Conservation (phyloP, 129 eudicot species). For the Lactuca sativa region DNA sequence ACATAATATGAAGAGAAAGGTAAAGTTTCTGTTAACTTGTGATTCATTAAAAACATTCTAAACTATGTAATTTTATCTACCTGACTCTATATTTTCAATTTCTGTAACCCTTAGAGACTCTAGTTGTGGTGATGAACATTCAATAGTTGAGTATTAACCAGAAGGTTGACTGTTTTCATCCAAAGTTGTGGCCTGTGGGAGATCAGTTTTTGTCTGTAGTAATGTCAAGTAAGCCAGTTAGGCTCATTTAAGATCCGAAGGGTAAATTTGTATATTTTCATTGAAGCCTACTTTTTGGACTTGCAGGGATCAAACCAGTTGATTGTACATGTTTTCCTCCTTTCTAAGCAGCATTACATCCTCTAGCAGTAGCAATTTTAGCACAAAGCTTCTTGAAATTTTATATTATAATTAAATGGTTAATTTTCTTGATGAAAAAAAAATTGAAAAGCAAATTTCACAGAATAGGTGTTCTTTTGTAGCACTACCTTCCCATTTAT, state of each 20-base stretch:
- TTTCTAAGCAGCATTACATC: slow-evolving; percentile 55
- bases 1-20: slow-evolving; percentile 1
- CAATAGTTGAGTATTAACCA: slow-evolving; percentile 36
- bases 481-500: too few species aligned
- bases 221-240: slow-evolving; percentile 29
- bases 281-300: slow-evolving; percentile 59
- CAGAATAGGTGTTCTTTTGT: too few species aligned
- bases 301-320: slow-evolving; percentile 41
- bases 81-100: slow-evolving; percentile 57
- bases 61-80: slow-evolving; percentile 31
- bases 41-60: slow-evolving; percentile 2
- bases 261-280: slow-evolving; percentile 7
- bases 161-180: slow-evolving; percentile 37
- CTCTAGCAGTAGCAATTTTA: slow-evolving; percentile 56
- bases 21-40: background rate
- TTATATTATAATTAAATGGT: slow-evolving; percentile 19
- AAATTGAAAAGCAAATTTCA: too few species aligned
- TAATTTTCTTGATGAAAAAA: background rate
- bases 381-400: slow-evolving; percentile 56
- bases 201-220: slow-evolving; percentile 49
- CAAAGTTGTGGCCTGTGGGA: slow-evolving; percentile 29
- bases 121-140: slow-evolving; percentile 42
- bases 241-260: slow-evolving; percentile 15
- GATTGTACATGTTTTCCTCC: slow-evolving; percentile 49
- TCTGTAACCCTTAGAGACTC: slow-evolving; percentile 58